Conservation (phyloP, 345 rosid species). For the Sonneratia caseolaris region DNA sequence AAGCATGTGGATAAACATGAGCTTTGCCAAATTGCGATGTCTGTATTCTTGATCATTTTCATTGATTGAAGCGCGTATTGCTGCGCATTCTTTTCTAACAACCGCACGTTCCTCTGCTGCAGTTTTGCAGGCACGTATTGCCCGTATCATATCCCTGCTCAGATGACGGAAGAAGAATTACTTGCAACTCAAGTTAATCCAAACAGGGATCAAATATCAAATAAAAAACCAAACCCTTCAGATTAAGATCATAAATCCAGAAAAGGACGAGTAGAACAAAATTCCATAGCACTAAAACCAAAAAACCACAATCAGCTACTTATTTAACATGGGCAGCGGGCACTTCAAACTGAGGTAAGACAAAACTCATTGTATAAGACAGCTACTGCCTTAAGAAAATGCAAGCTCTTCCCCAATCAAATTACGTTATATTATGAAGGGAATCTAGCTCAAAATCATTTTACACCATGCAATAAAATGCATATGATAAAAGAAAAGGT, state of each 20-base stretch:
- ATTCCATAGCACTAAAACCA: not conserved
- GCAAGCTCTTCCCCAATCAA: not conserved
- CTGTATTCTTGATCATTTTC: constrained; percentile 88
- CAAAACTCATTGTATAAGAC: not conserved
- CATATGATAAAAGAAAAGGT: not conserved
- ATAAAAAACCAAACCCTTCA: not conserved
- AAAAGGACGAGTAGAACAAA: not conserved
- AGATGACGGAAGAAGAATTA: constrained; percentile 8
- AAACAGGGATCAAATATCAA: not conserved
- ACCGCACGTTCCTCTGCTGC: constrained; percentile 99
- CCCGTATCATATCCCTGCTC: constrained; percentile 97
- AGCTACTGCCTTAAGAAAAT: not conserved
- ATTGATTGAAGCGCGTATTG: constrained; percentile 77
- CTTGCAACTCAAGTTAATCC: not conserved
- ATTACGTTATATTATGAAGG: not conserved
- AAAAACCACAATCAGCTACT: not conserved
- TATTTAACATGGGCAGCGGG: not conserved
- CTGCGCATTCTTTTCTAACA: constrained; percentile 97
- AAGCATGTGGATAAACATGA: constrained; percentile 99
- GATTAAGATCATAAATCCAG: not conserved
- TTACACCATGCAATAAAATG: not conserved
- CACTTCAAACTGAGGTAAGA: not conserved
- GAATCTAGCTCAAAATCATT: not conserved
- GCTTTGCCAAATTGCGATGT: constrained; percentile 94
- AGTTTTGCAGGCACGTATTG: constrained; percentile 96